Evolutionary conservation across 495 filamentous ascomycete species (phyloP).

Genomic region (Neurospora sp.): DNA sequence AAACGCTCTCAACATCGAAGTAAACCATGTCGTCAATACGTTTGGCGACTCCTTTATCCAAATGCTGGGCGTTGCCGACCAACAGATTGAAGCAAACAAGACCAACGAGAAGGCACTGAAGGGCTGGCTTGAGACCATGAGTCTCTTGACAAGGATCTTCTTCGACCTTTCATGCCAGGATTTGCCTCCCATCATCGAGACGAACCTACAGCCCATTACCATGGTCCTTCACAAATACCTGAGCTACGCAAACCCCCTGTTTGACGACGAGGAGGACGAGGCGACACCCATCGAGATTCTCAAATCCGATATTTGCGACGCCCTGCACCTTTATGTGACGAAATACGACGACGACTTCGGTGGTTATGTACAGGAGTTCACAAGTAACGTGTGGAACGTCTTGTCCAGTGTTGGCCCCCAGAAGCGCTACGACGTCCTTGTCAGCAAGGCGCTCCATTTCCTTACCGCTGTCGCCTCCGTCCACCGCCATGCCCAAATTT

Average conservation of each 20-base stretch:
- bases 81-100: conserved; percentile 63
- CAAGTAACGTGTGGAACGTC: conserved; percentile 80
- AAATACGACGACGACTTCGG: conserved; percentile 94
- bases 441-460: conserved; percentile 88
- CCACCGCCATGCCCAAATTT: conserved; percentile 64
- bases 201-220: conserved; percentile 66
- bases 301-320: conserved; percentile 87
- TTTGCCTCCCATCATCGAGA: conserved; percentile 84
- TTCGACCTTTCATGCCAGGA: conserved; percentile 97
- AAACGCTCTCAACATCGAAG: conserved; percentile 82
- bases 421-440: conserved; percentile 90
- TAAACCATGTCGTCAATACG: conserved; percentile 80
- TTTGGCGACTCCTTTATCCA: conserved; percentile 75
- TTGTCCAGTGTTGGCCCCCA: conserved; percentile 76
- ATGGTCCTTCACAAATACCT: conserved; percentile 85
- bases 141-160: conserved; percentile 78
- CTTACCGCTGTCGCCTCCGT: conserved; percentile 78
- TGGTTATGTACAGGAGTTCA: conserved; percentile 64
- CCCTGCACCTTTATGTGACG: conserved; percentile 71
- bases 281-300: conserved; percentile 72
- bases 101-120: conserved; percentile 61
- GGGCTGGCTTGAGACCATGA: conserved; percentile 69
- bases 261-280: conserved; percentile 79
- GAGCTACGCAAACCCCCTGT: conserved; percentile 69
- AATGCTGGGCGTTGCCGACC: conserved; percentile 69